Base-by-base conservation (phyloP, 176 grass and related monocot species). In the Triticum dicoccoides region DNA sequence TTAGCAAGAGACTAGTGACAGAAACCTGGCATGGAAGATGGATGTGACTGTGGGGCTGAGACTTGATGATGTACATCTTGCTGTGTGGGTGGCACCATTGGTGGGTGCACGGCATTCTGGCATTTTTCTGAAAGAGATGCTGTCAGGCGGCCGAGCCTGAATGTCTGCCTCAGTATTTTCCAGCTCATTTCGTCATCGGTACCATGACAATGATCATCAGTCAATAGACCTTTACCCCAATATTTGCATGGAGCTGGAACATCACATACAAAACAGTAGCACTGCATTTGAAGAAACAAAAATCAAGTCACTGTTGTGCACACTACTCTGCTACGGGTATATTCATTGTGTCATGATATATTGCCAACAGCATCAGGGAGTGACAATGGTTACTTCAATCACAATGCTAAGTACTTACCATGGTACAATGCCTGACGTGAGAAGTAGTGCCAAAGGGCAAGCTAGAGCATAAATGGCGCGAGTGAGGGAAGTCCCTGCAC, bases 241-340 rank as follows among this genome's bases (percentile, higher is more conserved):
- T 85, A 91, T 35, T 5, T 81, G 69, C 97, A 99, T 76, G 97
- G 97, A 83, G 97, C 97, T 83, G 56, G 92, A 27, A 52, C 44
- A 0, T 99, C 97, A 83, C 94, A 99, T 23, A 99, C 97, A 89
- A 90, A 99, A 77, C 97, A 99, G 84, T 99, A 91, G 84, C 97
- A 99, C 97, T 99, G 97, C 87, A 92, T 88, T 91, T 65, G 54
- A 49, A 49, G 66, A 81, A 86, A 83, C 25, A 41, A 89, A 37
- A 81, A 80, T 69, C 18, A n/a, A 65, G 47, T 34, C 9, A 5
- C 12, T 49, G 45, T 49, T 49, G 45, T 5, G 3, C 45, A 13
- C 45, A 49, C 11, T 49, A 49, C 45, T 49, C 45, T 49, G 45
- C 45, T 49, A 49, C 45, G 3, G 4, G 45, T 49, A 49, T 49